A percentile compares a stretch with the other conserved stretches of the same genome.
phyloP scores from a whole-genome alignment of 2,329 filamentous ascomycete genomes.

The Chrysoporthe puriensis region DNA sequence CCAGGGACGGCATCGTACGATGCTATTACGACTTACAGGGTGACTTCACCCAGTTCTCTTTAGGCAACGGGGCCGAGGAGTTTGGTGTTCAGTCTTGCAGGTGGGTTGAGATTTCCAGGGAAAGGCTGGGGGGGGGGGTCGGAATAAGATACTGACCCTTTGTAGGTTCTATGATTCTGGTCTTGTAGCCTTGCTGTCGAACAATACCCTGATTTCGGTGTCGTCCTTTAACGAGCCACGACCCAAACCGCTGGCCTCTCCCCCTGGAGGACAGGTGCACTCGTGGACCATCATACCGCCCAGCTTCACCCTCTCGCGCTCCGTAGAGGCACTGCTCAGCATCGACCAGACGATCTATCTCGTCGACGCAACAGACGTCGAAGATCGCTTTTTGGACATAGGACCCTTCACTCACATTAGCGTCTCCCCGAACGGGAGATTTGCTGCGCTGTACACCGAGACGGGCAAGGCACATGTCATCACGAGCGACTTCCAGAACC shows the following conservation, averaged over 20 bases:
- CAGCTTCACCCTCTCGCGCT: constrained; percentile 84
- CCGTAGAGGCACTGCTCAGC: constrained; percentile 89
- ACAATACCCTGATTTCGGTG: constrained; percentile 87
- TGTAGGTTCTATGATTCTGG: constrained; percentile 79
- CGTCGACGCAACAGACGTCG: constrained; percentile 85
- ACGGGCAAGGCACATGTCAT: constrained; percentile 90
- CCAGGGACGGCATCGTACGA: constrained; percentile 85
- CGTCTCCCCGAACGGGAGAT: constrained; percentile 89
- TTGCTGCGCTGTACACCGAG: constrained; percentile 83
- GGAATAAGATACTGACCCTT: background rate
- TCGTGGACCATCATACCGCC: constrained; percentile 91
- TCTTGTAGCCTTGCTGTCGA: constrained; percentile 89
- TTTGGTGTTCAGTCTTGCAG: constrained; percentile 85
- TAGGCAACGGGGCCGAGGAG: constrained; percentile 88
- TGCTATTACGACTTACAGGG: constrained; percentile 91
- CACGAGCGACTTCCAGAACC: constrained; percentile 91
- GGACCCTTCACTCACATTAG: constrained; percentile 90
- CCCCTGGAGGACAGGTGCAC: constrained; percentile 77
- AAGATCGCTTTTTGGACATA: constrained; percentile 88
- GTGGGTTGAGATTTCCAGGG: constrained; percentile 34
- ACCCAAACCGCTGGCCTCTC: constrained; percentile 77
- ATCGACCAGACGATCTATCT: constrained; percentile 84
- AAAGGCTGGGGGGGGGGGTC: background rate
- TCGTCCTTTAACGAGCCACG: constrained; percentile 88
- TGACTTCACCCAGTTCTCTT: constrained; percentile 91